Conservation (phyloP, 352 stramenopile species). For the Globisporangium spinosum region DNA sequence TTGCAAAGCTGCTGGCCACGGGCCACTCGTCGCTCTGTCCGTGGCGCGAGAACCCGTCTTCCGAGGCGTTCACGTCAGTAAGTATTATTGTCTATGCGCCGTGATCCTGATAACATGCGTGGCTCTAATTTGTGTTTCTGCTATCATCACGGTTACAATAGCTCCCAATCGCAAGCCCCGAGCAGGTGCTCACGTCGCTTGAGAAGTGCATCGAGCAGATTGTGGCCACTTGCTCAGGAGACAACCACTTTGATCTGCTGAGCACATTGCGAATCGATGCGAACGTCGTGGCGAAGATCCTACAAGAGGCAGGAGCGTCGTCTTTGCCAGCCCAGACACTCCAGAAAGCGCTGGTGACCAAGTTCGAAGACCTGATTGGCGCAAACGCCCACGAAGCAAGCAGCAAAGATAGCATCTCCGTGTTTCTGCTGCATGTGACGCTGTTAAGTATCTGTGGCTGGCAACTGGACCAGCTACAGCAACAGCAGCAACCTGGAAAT, state of each 20-base stretch:
- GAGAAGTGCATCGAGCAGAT: conserved; percentile 14
- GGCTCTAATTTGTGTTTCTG: no score
- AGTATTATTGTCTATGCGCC: conserved; percentile 5
- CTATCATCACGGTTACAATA: neutral
- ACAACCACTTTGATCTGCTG: neutral
- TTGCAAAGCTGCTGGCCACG: conserved; percentile 37
- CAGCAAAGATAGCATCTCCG: conserved; percentile 7
- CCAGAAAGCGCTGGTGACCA: conserved; percentile 12
- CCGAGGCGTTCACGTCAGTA: conserved; percentile 49
- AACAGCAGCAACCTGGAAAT: conserved; percentile 4
- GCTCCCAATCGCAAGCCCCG: conserved; percentile 26
- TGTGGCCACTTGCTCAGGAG: neutral
- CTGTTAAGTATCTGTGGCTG: conserved; percentile 43
- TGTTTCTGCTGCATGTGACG: conserved; percentile 24
- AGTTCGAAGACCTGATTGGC: conserved; percentile 4
- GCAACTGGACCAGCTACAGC: conserved; percentile 22
- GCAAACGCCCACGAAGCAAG: conserved; percentile 1
- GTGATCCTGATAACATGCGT: neutral
- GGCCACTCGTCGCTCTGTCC: conserved; percentile 48
- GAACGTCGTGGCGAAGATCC: neutral
- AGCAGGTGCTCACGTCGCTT: conserved; percentile 18
- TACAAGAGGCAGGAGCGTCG: neutral
- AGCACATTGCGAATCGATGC: neutral
- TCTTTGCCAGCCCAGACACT: neutral
- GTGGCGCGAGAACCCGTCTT: conserved; percentile 57